A percentile compares a stretch with the other conserved stretches of the same genome.
phyloP scores from a whole-genome alignment of 371 early-diverging fungal genomes.

The Apophysomyces variabilis region DNA sequence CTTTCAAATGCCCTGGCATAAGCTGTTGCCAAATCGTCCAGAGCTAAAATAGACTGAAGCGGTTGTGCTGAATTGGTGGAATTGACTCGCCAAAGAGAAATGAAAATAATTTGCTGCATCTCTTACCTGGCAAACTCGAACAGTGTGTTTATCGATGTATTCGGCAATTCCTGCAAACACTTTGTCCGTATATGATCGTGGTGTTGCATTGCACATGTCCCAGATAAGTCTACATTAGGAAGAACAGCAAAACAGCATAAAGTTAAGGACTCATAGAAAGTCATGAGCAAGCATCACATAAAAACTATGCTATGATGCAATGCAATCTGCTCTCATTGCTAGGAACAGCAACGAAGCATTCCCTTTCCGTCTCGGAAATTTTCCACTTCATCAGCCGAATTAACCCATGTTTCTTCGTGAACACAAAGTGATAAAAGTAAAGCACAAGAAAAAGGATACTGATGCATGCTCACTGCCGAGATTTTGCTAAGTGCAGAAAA shows the following conservation, averaged over 20 bases:
- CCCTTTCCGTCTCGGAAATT: not conserved
- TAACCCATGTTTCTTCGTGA: not conserved
- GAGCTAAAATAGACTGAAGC: conserved; percentile 57
- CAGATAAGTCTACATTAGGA: conserved; percentile 39
- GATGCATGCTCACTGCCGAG: conserved; percentile 76
- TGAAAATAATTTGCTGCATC: not conserved
- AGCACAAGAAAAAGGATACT: conserved; percentile 46
- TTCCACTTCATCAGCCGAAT: not conserved
- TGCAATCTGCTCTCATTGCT: not conserved
- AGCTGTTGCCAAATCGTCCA: conserved; percentile 72
- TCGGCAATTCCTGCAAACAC: conserved; percentile 75
- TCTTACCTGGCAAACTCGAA: conserved; percentile 58
- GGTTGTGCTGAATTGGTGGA: not conserved
- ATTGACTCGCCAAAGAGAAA: not conserved
- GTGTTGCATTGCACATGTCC: conserved; percentile 77
- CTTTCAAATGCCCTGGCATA: conserved; percentile 78
- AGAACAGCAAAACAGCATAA: not conserved
- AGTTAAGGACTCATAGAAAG: conserved; percentile 12
- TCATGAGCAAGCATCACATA: conserved; percentile 1
- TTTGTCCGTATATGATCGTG: conserved; percentile 71
- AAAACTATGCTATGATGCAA: not conserved
- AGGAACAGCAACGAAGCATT: not conserved
- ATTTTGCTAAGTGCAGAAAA: conserved; percentile 53
- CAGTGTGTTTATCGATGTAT: conserved; percentile 65
- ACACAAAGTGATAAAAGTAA: not conserved